These are phyloP conservation scores for Lentinula sp. DNA, from an alignment of 768 basidiomycete species.

Conservation along the genomic window DNA sequence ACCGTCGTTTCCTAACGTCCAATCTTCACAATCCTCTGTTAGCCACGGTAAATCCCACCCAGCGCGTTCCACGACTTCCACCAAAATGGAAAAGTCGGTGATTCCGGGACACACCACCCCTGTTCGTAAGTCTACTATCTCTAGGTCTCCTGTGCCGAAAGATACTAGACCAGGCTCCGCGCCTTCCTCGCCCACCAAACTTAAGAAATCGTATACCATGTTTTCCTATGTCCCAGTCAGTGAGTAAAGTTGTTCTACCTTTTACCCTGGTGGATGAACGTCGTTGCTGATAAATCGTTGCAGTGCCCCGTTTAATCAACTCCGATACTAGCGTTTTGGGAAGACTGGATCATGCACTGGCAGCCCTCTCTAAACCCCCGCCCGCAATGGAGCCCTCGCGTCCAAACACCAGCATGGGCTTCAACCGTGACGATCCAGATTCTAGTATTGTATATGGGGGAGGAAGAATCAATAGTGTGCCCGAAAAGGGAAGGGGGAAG, in stretches of 20 bases:
- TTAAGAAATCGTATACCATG: background rate
- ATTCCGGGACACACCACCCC: background rate
- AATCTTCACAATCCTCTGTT: background rate
- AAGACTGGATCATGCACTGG: conserved; percentile 36
- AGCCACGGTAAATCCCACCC: no score
- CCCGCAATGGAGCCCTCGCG: conserved; percentile 21
- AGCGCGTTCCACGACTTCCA: background rate
- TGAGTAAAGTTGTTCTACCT: background rate
- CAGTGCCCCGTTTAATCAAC: background rate
- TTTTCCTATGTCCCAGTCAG: conserved; percentile 1
- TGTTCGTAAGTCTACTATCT: background rate
- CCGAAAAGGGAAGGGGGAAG: conserved; percentile 8
- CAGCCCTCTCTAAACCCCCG: conserved; percentile 61
- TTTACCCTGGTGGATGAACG: background rate
- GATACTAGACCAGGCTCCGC: background rate
- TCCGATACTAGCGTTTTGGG: background rate
- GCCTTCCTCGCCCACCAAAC: background rate
- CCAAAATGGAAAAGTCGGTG: background rate
- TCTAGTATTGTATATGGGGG: background rate
- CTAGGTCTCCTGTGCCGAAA: background rate
- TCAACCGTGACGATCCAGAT: conserved; percentile 33
- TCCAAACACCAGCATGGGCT: conserved; percentile 69
- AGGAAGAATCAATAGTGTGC: conserved; percentile 8
- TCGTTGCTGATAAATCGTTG: background rate
- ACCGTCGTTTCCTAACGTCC: background rate